These are phyloP conservation scores for Brassica cretica DNA, from an alignment of 345 rosid species.

Conservation along the genomic window DNA sequence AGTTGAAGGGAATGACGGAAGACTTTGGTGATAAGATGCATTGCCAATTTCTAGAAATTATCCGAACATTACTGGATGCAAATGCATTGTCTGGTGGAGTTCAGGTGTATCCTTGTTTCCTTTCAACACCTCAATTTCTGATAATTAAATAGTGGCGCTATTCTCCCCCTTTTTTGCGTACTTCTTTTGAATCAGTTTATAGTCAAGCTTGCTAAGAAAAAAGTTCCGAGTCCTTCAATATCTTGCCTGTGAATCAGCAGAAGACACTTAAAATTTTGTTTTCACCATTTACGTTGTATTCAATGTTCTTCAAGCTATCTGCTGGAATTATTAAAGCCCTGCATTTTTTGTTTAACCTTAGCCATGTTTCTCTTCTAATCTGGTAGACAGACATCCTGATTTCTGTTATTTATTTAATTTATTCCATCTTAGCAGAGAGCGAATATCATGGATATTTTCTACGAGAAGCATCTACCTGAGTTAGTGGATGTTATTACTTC, in stretches of 20 bases:
- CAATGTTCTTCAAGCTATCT: not conserved
- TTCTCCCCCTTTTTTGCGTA: conserved; percentile 4
- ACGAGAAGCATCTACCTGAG: conserved; percentile 87
- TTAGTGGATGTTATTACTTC: conserved; percentile 83
- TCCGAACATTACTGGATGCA: conserved; percentile 94
- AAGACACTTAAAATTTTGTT: not conserved
- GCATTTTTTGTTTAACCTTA: not conserved
- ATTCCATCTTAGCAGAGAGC: conserved; percentile 67
- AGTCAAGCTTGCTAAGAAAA: conserved; percentile 9
- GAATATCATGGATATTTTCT: conserved; percentile 79
- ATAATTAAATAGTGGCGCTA: not conserved
- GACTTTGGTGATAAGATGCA: conserved; percentile 96
- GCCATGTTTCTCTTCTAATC: not conserved
- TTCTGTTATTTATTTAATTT: conserved; percentile 8
- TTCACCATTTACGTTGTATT: not conserved
- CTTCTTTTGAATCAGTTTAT: not conserved
- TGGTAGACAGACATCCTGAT: conserved; percentile 17
- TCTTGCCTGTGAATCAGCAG: conserved; percentile 11
- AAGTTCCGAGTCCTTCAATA: not conserved
- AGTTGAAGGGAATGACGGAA: conserved; percentile 97
- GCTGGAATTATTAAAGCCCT: conserved; percentile 5
- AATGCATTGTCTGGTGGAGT: conserved; percentile 71
- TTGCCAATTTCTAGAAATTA: conserved; percentile 97
- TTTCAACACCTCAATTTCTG: not conserved
- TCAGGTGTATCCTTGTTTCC: conserved; percentile 55